Percentiles rank a stretch among this genome's conserved stretches.
phyloP scores from a whole-genome alignment of 805 yeast genomes.

The Candida endomychidarum region DNA sequence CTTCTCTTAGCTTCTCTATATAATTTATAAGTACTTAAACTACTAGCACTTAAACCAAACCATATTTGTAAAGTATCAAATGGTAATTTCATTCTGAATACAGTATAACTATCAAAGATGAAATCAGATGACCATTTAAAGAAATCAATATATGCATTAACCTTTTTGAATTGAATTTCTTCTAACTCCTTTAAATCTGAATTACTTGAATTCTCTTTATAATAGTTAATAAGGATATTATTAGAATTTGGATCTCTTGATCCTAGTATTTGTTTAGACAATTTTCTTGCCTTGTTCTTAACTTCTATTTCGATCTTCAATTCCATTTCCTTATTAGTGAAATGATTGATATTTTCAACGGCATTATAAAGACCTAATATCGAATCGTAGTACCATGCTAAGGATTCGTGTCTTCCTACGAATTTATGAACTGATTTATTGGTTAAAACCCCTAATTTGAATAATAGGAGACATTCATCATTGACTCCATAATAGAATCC shows the following conservation, averaged over 20 bases:
- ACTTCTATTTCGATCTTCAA: slow-evolving; percentile 61
- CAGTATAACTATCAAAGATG: slow-evolving; percentile 42
- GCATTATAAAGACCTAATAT: slow-evolving; percentile 55
- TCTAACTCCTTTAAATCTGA: slow-evolving; percentile 23
- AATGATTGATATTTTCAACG: slow-evolving; percentile 40
- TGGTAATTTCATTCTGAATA: slow-evolving; percentile 35
- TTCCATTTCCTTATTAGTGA: slow-evolving; percentile 51
- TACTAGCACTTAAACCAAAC: slow-evolving; percentile 45
- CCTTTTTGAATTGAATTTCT: slow-evolving; percentile 37
- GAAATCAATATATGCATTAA: slow-evolving; percentile 39
- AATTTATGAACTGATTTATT: slow-evolving; percentile 35
- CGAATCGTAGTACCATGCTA: slow-evolving; percentile 70
- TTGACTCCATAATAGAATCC: slow-evolving; percentile 62
- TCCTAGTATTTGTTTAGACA: slow-evolving; percentile 40
- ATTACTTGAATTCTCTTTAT: slow-evolving; percentile 14
- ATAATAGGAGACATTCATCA: slow-evolving; percentile 62
- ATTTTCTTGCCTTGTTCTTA: slow-evolving; percentile 49
- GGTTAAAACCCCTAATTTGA: slow-evolving; percentile 50
- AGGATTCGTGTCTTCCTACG: slow-evolving; percentile 57
- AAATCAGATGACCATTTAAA: slow-evolving; percentile 41
- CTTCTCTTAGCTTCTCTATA: slow-evolving; percentile 38
- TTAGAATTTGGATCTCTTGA: slow-evolving; percentile 10
- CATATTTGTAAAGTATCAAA: slow-evolving; percentile 43
- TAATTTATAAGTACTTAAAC: slow-evolving; percentile 37
- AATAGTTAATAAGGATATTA: slow-evolving; percentile 10